Conservation (phyloP, 2,329 filamentous ascomycete genomes). For the Talaromyces sp. region DNA sequence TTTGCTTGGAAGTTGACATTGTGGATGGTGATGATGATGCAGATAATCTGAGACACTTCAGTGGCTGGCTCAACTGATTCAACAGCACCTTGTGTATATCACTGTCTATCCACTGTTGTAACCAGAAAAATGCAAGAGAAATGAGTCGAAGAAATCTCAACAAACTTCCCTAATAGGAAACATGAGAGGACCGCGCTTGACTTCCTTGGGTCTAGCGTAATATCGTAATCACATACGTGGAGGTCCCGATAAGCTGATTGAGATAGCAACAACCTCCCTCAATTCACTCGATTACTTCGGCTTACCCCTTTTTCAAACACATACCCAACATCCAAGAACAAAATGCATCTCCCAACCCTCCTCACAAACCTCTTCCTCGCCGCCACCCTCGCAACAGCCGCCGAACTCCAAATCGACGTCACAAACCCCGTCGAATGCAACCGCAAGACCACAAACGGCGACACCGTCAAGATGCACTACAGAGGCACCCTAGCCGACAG, state of each 20-base stretch:
- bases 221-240: conserved; percentile 6
- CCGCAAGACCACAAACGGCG: conserved; percentile 72
- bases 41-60: not conserved
- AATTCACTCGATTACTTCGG: not conserved
- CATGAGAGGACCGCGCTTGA: not conserved
- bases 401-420: conserved; percentile 70
- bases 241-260: not conserved
- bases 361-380: conserved; percentile 14
- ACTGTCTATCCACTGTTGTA: not conserved
- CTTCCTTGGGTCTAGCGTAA: not conserved
- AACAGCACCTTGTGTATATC: no score
- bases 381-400: conserved; percentile 22
- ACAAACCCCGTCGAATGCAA: conserved; percentile 73
- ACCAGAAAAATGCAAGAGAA: not conserved
- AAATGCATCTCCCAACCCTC: conserved; percentile 18
- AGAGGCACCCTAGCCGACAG: conserved; percentile 71
- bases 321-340: not conserved
- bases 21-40: not conserved
- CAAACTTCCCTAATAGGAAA: not conserved
- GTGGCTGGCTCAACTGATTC: not conserved
- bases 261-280: not conserved
- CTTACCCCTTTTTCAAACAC: not conserved
- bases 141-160: not conserved
- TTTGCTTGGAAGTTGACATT: not conserved
- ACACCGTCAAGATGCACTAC: conserved; percentile 85